Conservation (phyloP, 208 protist genomes). For the Wallacemonas sp. region DNA sequence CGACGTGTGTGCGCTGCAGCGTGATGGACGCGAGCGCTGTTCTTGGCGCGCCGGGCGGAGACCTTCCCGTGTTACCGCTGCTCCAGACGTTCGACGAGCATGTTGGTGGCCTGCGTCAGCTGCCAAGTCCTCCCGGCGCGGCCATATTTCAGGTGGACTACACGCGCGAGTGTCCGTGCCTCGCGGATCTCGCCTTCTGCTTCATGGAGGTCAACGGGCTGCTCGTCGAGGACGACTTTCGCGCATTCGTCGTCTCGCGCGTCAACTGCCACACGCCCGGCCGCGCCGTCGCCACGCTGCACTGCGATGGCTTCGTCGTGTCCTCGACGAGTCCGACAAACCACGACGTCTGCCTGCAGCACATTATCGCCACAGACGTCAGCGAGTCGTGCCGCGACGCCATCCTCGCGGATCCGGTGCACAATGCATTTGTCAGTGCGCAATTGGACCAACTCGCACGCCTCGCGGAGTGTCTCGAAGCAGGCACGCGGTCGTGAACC, state of each 20-base stretch:
- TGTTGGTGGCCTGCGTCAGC: neutral
- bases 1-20: neutral
- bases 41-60: neutral
- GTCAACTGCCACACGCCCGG: constrained; percentile 13
- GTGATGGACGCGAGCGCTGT: neutral
- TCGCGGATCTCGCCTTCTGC: neutral
- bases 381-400: neutral
- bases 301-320: constrained; percentile 18
- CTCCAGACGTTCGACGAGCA: neutral
- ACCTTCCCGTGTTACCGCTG: neutral
- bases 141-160: constrained; percentile 3
- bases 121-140: constrained; percentile 1
- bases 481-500: too few species aligned
- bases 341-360: neutral
- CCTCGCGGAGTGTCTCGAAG: neutral
- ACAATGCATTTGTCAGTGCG: constrained; percentile 1
- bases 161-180: neutral
- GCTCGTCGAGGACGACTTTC: neutral
- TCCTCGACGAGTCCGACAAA: too few species aligned
- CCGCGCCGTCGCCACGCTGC: neutral
- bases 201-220: constrained; percentile 12
- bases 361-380: constrained; percentile 9
- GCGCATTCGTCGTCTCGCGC: constrained; percentile 6
- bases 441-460: neutral
- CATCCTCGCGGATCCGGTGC: neutral